Base-by-base conservation (phyloP, 2,329 filamentous ascomycete genomes). In the Penicillium sp. region DNA sequence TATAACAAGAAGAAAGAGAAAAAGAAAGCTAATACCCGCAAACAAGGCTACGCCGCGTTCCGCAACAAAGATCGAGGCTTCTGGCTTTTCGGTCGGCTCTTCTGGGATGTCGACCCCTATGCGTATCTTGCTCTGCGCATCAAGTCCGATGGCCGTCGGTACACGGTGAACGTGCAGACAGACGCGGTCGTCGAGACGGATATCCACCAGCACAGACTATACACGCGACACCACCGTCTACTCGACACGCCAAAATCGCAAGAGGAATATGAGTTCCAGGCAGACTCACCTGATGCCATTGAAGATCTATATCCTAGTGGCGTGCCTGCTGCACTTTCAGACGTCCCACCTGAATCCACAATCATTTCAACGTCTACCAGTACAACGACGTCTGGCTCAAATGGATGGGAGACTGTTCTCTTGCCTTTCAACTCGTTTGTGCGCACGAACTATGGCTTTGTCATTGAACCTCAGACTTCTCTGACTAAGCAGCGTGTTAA, bases 111-210 rank as follows among this genome's bases (percentile, higher is more conserved):
- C 50, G 92, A 96, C 67, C 87, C 89, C 3, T 97, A 96, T 75
- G 78, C 83, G 12, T 97, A 91, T 74, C 86, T 99, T 10, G 93
- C 91, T 0, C 75, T 99, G 68, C 88, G 92, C 14, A 82, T 99
- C 65, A 94, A 91, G 73, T 93, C 90, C 3, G 94, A 97, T 70
- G 92, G 91, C 16, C 82, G 94, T 56, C 88, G 90, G 67, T 99
- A 97, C 78, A 90, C 96, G 55, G 85, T 99, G 67, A 99, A 99
- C 74, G 79, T 99, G 16, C 94, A 97, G 78, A 96, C 92, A 3
- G 93, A 99, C 70, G 90, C 89, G 1, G 87, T 99, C 53, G 90
- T 96, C 45, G 89, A 91, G 11, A 93, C 91, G n/a, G 94, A 99
- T 72, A 81, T 99, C 60, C 94, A 97, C 73, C 94, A 99, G 73